Conservation (phyloP, 192 early-diverging fungal genomes). For the Coemansia sp. region DNA sequence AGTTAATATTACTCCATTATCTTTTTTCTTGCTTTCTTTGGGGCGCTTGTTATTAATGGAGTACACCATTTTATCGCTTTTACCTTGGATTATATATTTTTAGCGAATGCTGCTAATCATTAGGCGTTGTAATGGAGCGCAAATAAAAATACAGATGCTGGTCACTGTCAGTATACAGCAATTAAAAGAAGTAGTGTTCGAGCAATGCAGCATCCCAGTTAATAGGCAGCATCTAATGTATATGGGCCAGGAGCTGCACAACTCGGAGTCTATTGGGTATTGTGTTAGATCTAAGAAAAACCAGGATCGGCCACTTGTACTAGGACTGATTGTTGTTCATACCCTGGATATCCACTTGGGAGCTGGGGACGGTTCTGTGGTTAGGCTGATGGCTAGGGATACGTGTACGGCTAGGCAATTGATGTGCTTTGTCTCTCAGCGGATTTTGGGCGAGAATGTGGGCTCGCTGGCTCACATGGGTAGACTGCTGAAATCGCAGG, state of each 20-base stretch:
- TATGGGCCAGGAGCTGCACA: background rate
- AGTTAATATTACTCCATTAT: background rate
- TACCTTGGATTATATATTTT: background rate
- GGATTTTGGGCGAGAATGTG: background rate
- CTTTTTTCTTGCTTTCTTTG: background rate
- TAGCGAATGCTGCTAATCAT: background rate
- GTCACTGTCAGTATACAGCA: background rate
- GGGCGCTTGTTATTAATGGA: background rate
- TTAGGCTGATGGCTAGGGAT: background rate
- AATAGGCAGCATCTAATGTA: background rate
- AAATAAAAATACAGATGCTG: background rate
- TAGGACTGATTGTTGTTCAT: background rate
- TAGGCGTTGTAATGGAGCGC: background rate
- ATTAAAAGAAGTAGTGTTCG: background rate
- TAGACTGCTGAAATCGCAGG: background rate
- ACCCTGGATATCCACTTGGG: background rate
- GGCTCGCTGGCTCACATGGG: background rate
- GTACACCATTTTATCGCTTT: background rate
- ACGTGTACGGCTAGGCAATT: background rate
- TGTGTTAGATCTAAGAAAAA: background rate
- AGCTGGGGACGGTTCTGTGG: background rate
- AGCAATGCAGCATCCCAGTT: background rate
- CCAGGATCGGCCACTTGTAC: background rate
- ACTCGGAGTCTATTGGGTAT: conserved; percentile 1
- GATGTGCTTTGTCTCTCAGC: background rate